Evolutionary conservation across 2,329 filamentous ascomycete genomes (phyloP), one percentile per base, ranked within the genome.

Genomic region (Didymella sp.): DNA sequence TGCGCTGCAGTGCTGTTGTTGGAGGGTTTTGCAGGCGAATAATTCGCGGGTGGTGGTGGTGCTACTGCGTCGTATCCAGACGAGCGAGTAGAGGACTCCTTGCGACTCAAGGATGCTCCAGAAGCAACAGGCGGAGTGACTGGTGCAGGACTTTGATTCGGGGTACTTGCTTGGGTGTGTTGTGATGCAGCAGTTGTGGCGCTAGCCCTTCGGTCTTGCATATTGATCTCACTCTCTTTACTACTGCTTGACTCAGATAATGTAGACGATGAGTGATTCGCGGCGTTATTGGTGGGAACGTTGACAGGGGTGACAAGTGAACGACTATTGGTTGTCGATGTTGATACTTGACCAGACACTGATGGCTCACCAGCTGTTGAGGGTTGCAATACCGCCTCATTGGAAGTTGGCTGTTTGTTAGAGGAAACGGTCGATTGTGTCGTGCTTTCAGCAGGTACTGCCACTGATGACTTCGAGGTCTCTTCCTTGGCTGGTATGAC

Each of bases 1-100:
- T 43, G 62, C 43, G 45, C 66, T 8, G 50, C 48, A 2, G 65
- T 70, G 19, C 57, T 59, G 42, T 73, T 69, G 28, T 53, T 57
- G 0, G 63, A 42, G 15, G 58, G 19, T 52, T 60, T 72, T 5
- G 51, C 47, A 5, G 60, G 50, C 17, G 62, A 17, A 25, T 28
- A 49, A 3, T 47, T 58, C 7, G 63, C 40, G 44, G 66, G 42
- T 3, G 55, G 45, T 19, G 56, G 58, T 22, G 47, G 45, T 19
- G 56, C 56, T 22, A 45, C 41, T 9, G 62, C 48, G 4, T 67
- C 60, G 21, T 64, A 67, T 15, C 47, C 28, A 13, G 53, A 33
- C 27, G 7, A 62, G 22, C 9, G 59, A 66, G 22, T 45, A 24
- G 17, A 41, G 27, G 41, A 50, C 1, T 63, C 63, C 7, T 48